Evolutionary conservation across 805 yeast species (phyloP).

Genomic region (Starmerella ratchasimensis): DNA sequence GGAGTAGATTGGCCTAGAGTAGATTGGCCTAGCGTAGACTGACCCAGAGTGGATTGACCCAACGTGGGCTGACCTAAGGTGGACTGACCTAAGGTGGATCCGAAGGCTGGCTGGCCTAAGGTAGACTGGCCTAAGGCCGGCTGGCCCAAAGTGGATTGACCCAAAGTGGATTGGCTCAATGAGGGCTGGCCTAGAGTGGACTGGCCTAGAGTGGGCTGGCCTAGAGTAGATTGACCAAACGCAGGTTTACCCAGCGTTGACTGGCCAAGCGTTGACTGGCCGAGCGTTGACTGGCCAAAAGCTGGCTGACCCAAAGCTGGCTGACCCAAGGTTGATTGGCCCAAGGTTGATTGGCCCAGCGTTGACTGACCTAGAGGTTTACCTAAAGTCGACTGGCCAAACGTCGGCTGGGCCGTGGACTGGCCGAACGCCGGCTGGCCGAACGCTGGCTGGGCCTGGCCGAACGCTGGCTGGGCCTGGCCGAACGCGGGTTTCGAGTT

Average conservation of each 20-base stretch:
- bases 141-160: too few species aligned
- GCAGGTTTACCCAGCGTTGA: neutral
- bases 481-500: neutral
- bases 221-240: neutral
- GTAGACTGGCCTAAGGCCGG: too few species aligned
- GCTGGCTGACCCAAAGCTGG: neutral
- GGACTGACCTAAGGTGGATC: too few species aligned
- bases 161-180: neutral
- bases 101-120: too few species aligned
- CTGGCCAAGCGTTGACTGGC: neutral
- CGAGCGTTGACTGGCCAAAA: neutral
- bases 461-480: neutral
- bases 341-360: neutral
- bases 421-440: neutral
- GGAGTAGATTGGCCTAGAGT: too few species aligned
- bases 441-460: slow-evolving; percentile 1
- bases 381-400: too few species aligned
- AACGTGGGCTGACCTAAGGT: too few species aligned
- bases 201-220: neutral
- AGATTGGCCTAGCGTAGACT: too few species aligned
- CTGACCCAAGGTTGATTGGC: neutral
- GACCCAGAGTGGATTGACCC: too few species aligned
- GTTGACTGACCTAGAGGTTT: neutral
- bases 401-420: neutral
- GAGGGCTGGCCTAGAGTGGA: neutral